Evolutionary conservation across 495 filamentous ascomycete genomes (phyloP), one percentile per base, ranked within the genome.

Genomic region (Chaetomium cochliodes): DNA sequence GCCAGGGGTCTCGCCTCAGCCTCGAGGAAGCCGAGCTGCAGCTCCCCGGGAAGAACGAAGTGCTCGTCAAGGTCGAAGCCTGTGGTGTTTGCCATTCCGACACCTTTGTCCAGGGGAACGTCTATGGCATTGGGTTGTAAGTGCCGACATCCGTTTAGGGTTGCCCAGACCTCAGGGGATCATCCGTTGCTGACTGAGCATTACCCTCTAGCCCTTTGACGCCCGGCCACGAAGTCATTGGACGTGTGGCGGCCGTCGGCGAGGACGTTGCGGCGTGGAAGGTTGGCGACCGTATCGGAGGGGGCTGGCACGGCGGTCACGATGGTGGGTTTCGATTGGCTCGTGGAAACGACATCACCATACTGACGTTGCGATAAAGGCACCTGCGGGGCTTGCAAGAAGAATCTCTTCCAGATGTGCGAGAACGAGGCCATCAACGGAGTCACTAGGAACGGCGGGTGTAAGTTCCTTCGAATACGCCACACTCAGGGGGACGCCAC

Each of bases 11-110:
- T 4, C 74, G 78, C n/a, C 65, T 84, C 42, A 70, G 63, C 20
- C 50, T 73, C 25, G 62, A 62, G 20, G 69, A 70, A 2, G 46
- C 58, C 22, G 42, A 55, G 8, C 37, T 73, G 39, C 90, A 91
- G 78, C 80, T 81, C 5, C 91, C 93, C 65, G 87, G 86, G 54
- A 82, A 86, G 44, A 78, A 87, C 73, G 89, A 93, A 68, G 79
- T 93, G 55, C 89, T 92, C 63, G 80, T 93, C 61, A 85, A 80
- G 70, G 76, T 79, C 62, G 76, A 78, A 44, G 74, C 74, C 60
- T 96, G 91, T 73, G 90, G 91, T 69, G 87, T 93, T 20, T 92
- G 90, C 74, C 89, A 86, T 41, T 90, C 86, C 23, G 91, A 93
- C 69, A 84, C 90, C 16, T 88, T 92, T 77, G 90, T 86, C 56